Conservation (phyloP, 1,284 basidiomycete genomes). For the Austroboletus novae-zelandiae region DNA sequence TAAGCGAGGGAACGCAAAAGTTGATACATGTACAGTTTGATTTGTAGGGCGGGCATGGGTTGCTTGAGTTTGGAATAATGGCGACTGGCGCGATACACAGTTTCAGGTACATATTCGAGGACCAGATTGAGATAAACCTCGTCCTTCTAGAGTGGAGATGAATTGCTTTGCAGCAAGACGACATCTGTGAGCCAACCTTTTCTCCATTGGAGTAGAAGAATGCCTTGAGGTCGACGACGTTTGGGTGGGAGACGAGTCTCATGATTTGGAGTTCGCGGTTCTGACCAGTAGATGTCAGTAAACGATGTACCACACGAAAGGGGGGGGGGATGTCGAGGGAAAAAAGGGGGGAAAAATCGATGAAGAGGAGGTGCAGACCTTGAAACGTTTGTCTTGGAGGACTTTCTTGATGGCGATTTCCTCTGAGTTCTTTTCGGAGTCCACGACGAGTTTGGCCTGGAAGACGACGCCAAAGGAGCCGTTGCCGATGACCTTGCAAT, state of each 20-base stretch:
- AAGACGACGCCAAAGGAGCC: constrained; percentile 99
- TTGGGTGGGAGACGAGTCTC: constrained; percentile 96
- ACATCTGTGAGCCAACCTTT: constrained; percentile 63
- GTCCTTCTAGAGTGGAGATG: constrained; percentile 71
- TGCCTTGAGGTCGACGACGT: constrained; percentile 95
- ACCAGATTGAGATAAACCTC: constrained; percentile 99
- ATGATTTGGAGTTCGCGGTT: constrained; percentile 99
- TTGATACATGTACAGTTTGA: constrained; percentile 99
- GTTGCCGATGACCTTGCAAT: constrained; percentile 98
- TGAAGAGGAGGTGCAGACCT: constrained; percentile 54
- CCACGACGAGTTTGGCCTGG: constrained; percentile 73
- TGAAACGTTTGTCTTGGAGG: constrained; percentile 99
- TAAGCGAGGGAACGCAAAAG: constrained; percentile 96
- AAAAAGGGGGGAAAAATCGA: constrained; percentile 7
- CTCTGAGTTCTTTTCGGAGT: constrained; percentile 59
- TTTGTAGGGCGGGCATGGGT: constrained; percentile 98
- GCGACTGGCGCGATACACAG: constrained; percentile 96
- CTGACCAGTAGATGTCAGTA: constrained; percentile 41
- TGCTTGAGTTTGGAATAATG: constrained; percentile 99
- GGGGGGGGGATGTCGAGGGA: constrained; percentile 3
- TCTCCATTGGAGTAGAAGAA: constrained; percentile 99
- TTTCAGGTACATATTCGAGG: constrained; percentile 98
- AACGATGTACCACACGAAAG: background rate
- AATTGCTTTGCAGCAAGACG: constrained; percentile 6
- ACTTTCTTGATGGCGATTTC: constrained; percentile 99